Evolutionary conservation across 352 stramenopile species (phyloP), one percentile per base, ranked within the genome.

Genomic region (Globisporangium orthogonon): DNA sequence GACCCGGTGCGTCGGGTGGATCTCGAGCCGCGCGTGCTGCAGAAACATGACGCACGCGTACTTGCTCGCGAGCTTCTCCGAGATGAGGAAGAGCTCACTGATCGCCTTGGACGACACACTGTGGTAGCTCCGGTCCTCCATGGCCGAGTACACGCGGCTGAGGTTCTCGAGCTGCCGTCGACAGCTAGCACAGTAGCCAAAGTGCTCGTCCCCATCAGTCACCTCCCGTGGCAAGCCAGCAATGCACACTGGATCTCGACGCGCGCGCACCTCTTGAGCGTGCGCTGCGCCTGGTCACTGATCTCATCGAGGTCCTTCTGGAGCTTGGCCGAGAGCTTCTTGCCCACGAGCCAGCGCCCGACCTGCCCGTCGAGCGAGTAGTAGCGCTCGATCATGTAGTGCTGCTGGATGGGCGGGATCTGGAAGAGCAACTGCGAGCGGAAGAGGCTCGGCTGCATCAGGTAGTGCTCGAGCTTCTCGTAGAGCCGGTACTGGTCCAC

Each of bases 261-360:
- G 33, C 2, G 9, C 33, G 9, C 33, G 9, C 35, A 74, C 65
- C 62, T 76, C 67, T 90, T 88, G 50, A 90, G 66, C 37, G 79
- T 90, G 47, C 70, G 71, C 55, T 82, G 67, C 1, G 78, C 74
- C 18, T 73, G 58, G 49, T 92, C 83, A 14, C 78, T 87, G 52
- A 94, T 84, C 63, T 94, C 83, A 62, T 94, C 85, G 28, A 94
- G 69, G 50, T 94, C 85, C 60, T 94, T 94, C 54, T 91, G 78
- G 53, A 90, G 73, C 46, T 84, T 83, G n/a, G 81, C 67, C 23
- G 77, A 85, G 43, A 91, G 81, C 62, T 94, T 91, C 52, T 86
- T 85, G 54, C 85, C 85, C 56, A 93, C 51, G 31, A 94, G 62
- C 72, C 84, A 87, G 30, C 85, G 80, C 33, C 80, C 73, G 31